A percentile compares a stretch with the other conserved stretches of the same genome.
Evolutionary conservation across 306 rosid species (phyloP).

Genomic region (Trifolium subterraneum): DNA sequence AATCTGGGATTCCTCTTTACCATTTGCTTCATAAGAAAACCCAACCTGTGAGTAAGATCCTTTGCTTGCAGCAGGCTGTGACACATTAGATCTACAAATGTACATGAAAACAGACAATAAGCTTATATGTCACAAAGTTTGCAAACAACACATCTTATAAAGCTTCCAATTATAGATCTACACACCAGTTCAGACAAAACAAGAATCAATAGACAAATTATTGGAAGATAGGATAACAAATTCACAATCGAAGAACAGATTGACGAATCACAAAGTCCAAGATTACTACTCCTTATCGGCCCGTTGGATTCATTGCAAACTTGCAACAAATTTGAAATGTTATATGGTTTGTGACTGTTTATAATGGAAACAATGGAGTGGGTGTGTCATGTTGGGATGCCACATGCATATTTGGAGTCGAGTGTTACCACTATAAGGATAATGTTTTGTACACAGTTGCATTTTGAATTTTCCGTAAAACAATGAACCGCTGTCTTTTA

Average conservation of each 20-base stretch:
- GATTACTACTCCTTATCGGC: not conserved
- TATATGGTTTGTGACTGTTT: not conserved
- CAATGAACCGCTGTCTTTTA: not conserved
- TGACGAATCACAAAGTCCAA: not conserved
- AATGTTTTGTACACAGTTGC: not conserved
- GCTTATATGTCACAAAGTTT: conserved; percentile 32
- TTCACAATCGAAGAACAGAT: not conserved
- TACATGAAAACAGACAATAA: conserved; percentile 41
- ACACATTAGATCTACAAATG: conserved; percentile 64
- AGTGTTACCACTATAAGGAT: not conserved
- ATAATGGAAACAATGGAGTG: not conserved
- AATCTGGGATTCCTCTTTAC: conserved; percentile 76
- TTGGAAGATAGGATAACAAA: not conserved
- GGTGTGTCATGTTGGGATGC: not conserved
- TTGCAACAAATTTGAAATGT: not conserved
- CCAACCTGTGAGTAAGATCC: conserved; percentile 97
- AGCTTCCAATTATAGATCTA: conserved; percentile 9
- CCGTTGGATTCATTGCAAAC: not conserved
- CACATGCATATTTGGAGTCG: not conserved
- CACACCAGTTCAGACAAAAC: conserved; percentile 2
- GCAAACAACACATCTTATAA: conserved; percentile 4
- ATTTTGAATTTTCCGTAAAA: not conserved
- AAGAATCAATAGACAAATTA: not conserved
- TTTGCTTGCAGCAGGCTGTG: conserved; percentile 79
- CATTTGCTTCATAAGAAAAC: conserved; percentile 87